Base-by-base conservation (phyloP, 345 rosid genomes). In the Hibiscus trionum region DNA sequence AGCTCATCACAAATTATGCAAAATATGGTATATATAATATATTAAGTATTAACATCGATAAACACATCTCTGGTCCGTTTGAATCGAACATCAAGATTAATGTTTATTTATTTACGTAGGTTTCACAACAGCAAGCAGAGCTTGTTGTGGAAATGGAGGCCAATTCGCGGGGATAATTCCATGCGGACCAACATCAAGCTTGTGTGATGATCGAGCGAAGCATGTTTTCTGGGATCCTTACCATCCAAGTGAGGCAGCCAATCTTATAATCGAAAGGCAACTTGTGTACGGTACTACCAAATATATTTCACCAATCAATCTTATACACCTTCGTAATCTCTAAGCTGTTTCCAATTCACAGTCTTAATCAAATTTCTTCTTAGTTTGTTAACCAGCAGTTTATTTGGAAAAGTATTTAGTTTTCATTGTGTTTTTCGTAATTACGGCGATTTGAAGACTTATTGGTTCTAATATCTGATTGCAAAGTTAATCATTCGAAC, bases 171-270 rank as follows among this genome's bases (percentile, higher is more conserved):
- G 98, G 76, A 88, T 90, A 84, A 78, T 90, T 66, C 96, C 98
- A 33, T 91, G 97, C 58, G 98, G 95, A 47, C 96, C 93, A 7
- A 83, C 86, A 0, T 91, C 95, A n/a, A 87, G 75, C 57, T 65
- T 91, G 74, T 90, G 96, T 72, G 4, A 70, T 7, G 90, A 91
- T 65, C 85, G 95, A 62, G 62, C 82, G 19, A 90, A 87, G 74
- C 88, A 88, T 77, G 95, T 91, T 15, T 91, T 94, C 62, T 91
- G 96, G 97, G 95, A 94, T 77, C 87, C 96, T 52, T 91, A 88
- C 78, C 95, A 91, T 76, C 97, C 92, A 37, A 90, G 89, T 16
- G 96, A 94, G 71, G 95, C 96, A 9, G 88, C 97, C 53, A 91
- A 88, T 71, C 50, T 90, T 44, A 70, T 90, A 11, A 65, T 88